Evolutionary conservation across 441 rosid species (phyloP).

Genomic region (Pelargonium myrrhifolium): DNA sequence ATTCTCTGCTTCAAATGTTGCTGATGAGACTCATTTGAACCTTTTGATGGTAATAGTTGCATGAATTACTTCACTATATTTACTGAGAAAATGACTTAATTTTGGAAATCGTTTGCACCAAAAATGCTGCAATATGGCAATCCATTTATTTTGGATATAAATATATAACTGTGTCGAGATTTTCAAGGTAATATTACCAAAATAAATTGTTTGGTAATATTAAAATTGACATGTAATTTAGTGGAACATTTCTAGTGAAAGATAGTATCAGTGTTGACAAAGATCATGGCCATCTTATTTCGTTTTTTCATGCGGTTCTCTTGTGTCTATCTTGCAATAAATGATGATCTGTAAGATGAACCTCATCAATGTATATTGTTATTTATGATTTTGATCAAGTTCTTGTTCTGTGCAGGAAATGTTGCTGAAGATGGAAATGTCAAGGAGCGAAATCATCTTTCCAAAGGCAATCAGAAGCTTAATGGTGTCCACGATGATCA

Average conservation of each 20-base stretch:
- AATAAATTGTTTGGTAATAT: too few relatives aligned
- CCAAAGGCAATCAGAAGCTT: slow-evolving; percentile 37
- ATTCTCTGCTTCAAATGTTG: neutral
- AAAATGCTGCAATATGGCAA: too few relatives aligned
- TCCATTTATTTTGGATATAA: too few relatives aligned
- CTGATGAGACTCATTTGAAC: neutral
- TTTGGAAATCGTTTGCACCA: too few relatives aligned
- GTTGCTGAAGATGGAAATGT: slow-evolving; percentile 31
- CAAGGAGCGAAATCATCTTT: slow-evolving; percentile 39
- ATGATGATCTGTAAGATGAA: neutral
- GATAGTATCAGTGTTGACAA: too few relatives aligned
- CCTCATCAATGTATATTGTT: slow-evolving; percentile 1
- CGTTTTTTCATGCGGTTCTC: too few relatives aligned
- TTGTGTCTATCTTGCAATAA: neutral
- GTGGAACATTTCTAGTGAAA: too few relatives aligned
- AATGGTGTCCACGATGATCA: slow-evolving; percentile 49
- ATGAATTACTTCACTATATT: too few relatives aligned
- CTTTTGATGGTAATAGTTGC: neutral
- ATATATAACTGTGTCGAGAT: too few relatives aligned
- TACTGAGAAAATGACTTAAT: neutral
- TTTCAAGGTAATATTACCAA: too few relatives aligned
- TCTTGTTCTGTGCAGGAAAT: slow-evolving; percentile 34
- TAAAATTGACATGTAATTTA: too few relatives aligned
- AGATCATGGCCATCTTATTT: too few relatives aligned
- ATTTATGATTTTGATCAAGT: slow-evolving; percentile 10